Base-by-base conservation (phyloP, 495 filamentous ascomycete genomes). In the Trichoderma parareesei region DNA sequence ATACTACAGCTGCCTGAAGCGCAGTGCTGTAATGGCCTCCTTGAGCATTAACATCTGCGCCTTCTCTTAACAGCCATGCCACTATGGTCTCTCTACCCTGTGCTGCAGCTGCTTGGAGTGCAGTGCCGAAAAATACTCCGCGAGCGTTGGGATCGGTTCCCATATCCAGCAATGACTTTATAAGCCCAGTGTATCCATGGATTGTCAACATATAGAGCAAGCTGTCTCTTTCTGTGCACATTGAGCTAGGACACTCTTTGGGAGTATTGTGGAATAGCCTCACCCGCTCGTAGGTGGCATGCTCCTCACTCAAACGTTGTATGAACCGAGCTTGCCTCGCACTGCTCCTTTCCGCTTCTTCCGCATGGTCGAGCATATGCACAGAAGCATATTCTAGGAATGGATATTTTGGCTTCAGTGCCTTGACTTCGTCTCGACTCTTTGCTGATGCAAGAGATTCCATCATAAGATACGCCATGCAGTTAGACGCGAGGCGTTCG, bases 1-100 rank as follows among this genome's bases (percentile, higher is more conserved):
- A 4, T 41, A 16, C 33, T 20, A 61, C 64, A 53, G 72, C 71
- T 9, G 60, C 66, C 38, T 72, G 61, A 18, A 74, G 64, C 33
- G 72, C 71, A 49, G 55, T 70, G 40, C 55, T 65, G 61, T 66
- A 71, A 16, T 27, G 3, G 8, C 66, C 61, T 38, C 64, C 57
- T 10, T 59, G 18, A 6, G 61, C 13, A 6, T 69, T 70, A 13
- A 74, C 40, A 11, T 35, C 16, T 18, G 49, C 49, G 8, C 49
- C 49, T 57, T 4, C 16, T 8, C 2, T 3, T 7, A n/a, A n/a
- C n/a, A n/a, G n/a, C n/a, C n/a, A n/a, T n/a, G n/a, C n/a, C n/a
- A n/a, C n/a, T n/a, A n/a, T n/a, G n/a, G n/a, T n/a, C n/a, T n/a
- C n/a, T n/a, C n/a, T n/a, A n/a, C n/a, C n/a, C n/a, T n/a, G n/a